Evolutionary conservation across 768 basidiomycete species (phyloP), one percentile per base, ranked within the genome.

Genomic region (Kondoa malvinella): DNA sequence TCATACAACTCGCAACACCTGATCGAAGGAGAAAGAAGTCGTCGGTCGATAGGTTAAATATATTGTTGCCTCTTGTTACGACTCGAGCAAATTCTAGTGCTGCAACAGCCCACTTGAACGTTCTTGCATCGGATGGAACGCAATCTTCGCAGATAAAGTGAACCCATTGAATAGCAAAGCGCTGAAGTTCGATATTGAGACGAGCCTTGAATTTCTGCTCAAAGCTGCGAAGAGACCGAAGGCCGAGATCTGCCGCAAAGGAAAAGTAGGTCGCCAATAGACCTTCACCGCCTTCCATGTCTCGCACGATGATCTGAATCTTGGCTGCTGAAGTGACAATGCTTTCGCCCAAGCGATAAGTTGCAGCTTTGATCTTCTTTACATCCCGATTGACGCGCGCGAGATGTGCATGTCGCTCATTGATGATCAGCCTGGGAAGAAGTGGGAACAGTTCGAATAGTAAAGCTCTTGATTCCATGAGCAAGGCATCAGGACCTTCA

Each of bases 71-170:
- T 71, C 86, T 83, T 16, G 92, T 96, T 66, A 92, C 86, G 69
- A 86, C 83, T 68, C 89, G 83, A 1, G 91, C 86, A 75, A 92
- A 96, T 75, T 95, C 91, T 32, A 99, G 83, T 1, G 95, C 92
- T 68, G 87, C 88, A 65, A 99, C 92, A 4, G 95, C 92, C 92
- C 92, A 97, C 75, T 88, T 87, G 82, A 99, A 99, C 0, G 91
- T 97, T 76, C 86, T 88, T 67, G 90, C 83, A 76, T 97, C 92
- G 34, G 89, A 87, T 4, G 92, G 91, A 73, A 95, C 89, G 78
- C 95, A 99, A 73, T 92, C 89, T 75, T 96, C 92, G 78, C 91
- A 95, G 71, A 97, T 94, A 80, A 99, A 97, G 57, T 91, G 87
- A 34, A 97, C 89, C 94, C 94, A 99, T 15, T 89, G 87, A 73